These are phyloP conservation scores for Hemerocallis citrina DNA, from an alignment of 106 monocot genomes.

Conservation along the genomic window DNA sequence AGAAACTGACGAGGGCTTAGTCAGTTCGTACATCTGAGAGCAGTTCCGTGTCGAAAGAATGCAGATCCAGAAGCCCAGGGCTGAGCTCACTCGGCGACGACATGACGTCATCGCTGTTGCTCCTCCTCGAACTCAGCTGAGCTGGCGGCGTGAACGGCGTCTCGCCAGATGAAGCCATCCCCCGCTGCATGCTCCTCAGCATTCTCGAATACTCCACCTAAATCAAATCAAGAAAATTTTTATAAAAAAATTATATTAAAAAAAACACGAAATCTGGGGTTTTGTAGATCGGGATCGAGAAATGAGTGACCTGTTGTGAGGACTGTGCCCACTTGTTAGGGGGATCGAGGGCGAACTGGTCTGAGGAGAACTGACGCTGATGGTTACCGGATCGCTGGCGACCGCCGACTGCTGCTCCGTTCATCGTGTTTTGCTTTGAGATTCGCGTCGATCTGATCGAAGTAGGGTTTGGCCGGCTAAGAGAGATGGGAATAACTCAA, in stretches of 20 bases:
- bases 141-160: conserved; percentile 29
- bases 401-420: conserved; percentile 27
- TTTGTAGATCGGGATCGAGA: conserved; percentile 2
- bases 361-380: conserved; percentile 54
- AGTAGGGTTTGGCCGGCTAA: background rate
- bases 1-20: no score
- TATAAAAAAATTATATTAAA: no score
- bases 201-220: conserved; percentile 67
- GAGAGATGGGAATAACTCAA: no score
- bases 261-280: no score
- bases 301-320: conserved; percentile 23
- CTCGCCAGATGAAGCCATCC: conserved; percentile 25
- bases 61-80: conserved; percentile 73
- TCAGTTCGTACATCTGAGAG: conserved; percentile 62
- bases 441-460: background rate
- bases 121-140: conserved; percentile 21
- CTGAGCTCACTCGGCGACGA: conserved; percentile 43
- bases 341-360: conserved; percentile 37
- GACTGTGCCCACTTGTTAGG: conserved; percentile 38
- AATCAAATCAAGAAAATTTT: no score
- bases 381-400: conserved; percentile 37
- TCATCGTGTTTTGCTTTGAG: conserved; percentile 16
- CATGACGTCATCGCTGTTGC: conserved; percentile 26
- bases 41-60: conserved; percentile 67
- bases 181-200: conserved; percentile 57